phyloP scores from a whole-genome alignment of 805 yeast genomes.

The Scheffersomyces ergatensis region DNA sequence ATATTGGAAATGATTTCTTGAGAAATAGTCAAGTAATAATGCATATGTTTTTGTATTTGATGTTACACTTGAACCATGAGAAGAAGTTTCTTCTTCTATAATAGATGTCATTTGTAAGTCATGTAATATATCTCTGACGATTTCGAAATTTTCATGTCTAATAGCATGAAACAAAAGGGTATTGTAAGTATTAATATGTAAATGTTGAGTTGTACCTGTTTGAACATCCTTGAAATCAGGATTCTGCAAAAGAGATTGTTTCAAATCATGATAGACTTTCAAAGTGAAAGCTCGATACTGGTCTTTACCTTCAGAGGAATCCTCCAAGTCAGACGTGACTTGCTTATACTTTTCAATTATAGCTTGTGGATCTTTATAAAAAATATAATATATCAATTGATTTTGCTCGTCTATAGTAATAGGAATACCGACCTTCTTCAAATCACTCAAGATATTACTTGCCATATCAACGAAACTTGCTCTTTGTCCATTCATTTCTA shows the following conservation, averaged over 20 bases:
- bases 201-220: no score
- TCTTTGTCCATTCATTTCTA: slow-evolving; percentile 17
- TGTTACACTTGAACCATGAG: background rate
- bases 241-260: slow-evolving; percentile 1
- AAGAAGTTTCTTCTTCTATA: background rate
- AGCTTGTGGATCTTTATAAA: slow-evolving; percentile 27
- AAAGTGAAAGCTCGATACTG: background rate
- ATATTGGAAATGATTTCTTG: slow-evolving; percentile 1
- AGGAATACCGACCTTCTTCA: slow-evolving; percentile 22
- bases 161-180: slow-evolving; percentile 25
- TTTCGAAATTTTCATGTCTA: slow-evolving; percentile 20
- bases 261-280: background rate
- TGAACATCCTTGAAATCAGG: slow-evolving; percentile 19
- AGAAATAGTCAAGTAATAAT: slow-evolving; percentile 13
- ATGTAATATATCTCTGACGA: slow-evolving; percentile 19
- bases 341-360: slow-evolving; percentile 6
- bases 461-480: slow-evolving; percentile 17
- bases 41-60: slow-evolving; percentile 18
- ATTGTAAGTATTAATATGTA: slow-evolving; percentile 18
- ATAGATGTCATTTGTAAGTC: slow-evolving; percentile 2
- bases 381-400: slow-evolving; percentile 23
- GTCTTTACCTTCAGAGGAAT: no score
- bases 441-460: slow-evolving; percentile 24
- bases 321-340: slow-evolving; percentile 5
- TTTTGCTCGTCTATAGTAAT: slow-evolving; percentile 28